These are phyloP conservation scores for Rhodotorula kratochvilovae DNA, from an alignment of 768 basidiomycete species.

Conservation along the genomic window DNA sequence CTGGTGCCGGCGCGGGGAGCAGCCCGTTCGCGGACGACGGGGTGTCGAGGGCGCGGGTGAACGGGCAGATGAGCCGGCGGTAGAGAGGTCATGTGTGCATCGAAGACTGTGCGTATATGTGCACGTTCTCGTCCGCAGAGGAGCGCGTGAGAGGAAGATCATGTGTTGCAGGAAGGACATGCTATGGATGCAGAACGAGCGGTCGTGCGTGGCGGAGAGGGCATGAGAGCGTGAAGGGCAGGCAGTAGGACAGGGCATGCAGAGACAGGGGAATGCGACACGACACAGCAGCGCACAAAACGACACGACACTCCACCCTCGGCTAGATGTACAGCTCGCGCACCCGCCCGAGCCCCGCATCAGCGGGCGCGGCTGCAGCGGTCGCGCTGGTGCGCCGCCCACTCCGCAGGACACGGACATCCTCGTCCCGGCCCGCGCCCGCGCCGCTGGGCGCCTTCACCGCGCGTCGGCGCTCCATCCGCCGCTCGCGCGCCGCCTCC, in stretches of 20 bases:
- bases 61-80: background rate
- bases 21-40: slow-evolving; percentile 2
- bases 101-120: background rate
- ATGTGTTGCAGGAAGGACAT: background rate
- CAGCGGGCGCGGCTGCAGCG: background rate
- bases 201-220: background rate
- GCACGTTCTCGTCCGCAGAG: too few relatives aligned
- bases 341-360: background rate
- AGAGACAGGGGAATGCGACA: background rate
- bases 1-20: background rate
- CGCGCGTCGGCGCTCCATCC: slow-evolving; percentile 1
- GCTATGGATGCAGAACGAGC: background rate
- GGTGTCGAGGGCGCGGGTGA: background rate
- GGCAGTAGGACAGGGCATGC: background rate
- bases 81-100: background rate
- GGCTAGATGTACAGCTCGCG: slow-evolving; percentile 13
- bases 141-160: too few relatives aligned
- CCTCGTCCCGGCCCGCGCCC: background rate
- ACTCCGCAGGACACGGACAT: background rate
- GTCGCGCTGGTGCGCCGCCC: background rate
- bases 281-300: background rate
- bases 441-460: background rate
- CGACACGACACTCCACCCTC: too few relatives aligned
- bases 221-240: background rate
- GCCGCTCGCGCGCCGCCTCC: background rate